These are phyloP conservation scores for Apiospora sp. DNA, from an alignment of 2,329 filamentous ascomycete species.

Conservation along the genomic window DNA sequence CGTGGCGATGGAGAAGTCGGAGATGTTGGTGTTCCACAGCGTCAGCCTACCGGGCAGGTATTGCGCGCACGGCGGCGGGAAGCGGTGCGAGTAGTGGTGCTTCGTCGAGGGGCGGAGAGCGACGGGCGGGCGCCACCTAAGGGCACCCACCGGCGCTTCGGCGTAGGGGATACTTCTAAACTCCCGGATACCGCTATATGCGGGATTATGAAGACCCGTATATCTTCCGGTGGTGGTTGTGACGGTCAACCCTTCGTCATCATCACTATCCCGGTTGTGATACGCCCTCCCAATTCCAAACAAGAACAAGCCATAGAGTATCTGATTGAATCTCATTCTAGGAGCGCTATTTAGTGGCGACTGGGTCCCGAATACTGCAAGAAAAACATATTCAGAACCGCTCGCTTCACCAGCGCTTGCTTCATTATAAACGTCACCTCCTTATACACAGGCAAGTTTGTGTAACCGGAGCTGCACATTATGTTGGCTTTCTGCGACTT, in stretches of 20 bases:
- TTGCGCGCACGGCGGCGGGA: conserved; percentile 43
- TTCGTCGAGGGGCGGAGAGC: conserved; percentile 23
- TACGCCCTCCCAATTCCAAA: neutral
- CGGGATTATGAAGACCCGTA: conserved; percentile 43
- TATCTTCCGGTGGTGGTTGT: conserved; percentile 42
- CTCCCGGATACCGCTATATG: conserved; percentile 44
- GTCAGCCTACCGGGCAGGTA: conserved; percentile 41
- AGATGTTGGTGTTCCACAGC: conserved; percentile 41
- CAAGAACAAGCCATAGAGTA: neutral
- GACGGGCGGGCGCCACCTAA: conserved; percentile 13
- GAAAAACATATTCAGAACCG: neutral
- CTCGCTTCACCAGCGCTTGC: neutral
- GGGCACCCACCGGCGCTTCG: conserved; percentile 30
- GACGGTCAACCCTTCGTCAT: conserved; percentile 37
- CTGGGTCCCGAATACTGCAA: neutral
- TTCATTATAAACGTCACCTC: neutral
- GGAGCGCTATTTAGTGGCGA: neutral
- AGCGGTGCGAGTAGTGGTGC: conserved; percentile 22
- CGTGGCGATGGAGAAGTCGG: conserved; percentile 41
- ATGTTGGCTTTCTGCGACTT: neutral
- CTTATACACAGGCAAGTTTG: neutral
- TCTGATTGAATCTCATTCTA: neutral
- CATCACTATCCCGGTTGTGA: neutral
- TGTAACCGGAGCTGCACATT: neutral
- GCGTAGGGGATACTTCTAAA: conserved; percentile 49